Evolutionary conservation across 805 yeast species (phyloP).

Genomic region (Candida anglica): DNA sequence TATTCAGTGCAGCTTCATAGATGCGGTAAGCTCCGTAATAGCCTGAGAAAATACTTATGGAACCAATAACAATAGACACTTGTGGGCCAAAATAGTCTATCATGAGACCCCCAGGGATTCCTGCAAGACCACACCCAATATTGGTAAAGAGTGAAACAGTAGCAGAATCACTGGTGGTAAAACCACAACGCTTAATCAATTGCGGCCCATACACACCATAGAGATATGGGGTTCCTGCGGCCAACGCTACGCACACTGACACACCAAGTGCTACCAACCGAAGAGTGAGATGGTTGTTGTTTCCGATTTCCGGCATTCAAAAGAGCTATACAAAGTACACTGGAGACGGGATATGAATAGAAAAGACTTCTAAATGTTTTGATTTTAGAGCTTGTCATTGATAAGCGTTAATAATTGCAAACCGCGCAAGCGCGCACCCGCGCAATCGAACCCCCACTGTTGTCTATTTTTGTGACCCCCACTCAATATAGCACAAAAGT

Average conservation of each 20-base stretch:
- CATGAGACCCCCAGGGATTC: slow-evolving; percentile 65
- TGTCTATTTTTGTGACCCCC: no score
- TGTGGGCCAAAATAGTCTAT: slow-evolving; percentile 62
- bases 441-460: no score
- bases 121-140: slow-evolving; percentile 66
- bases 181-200: slow-evolving; percentile 50
- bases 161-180: slow-evolving; percentile 61
- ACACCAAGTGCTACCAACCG: slow-evolving; percentile 23
- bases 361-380: no score
- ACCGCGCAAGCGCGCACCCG: no score
- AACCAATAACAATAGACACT: slow-evolving; percentile 50
- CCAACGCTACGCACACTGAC: slow-evolving; percentile 51
- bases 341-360: no score
- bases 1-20: slow-evolving; percentile 37
- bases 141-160: slow-evolving; percentile 58
- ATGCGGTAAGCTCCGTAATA: slow-evolving; percentile 48
- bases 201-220: slow-evolving; percentile 79
- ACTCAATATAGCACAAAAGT: no score
- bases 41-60: slow-evolving; percentile 50
- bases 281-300: slow-evolving; percentile 8
- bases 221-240: slow-evolving; percentile 72
- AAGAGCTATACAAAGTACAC: no score
- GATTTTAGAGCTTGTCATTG: no score
- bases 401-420: no score
- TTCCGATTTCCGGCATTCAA: no score